Conservation (phyloP, 225 moss, liverwort and hornwort species). For the Neckera pumila region DNA sequence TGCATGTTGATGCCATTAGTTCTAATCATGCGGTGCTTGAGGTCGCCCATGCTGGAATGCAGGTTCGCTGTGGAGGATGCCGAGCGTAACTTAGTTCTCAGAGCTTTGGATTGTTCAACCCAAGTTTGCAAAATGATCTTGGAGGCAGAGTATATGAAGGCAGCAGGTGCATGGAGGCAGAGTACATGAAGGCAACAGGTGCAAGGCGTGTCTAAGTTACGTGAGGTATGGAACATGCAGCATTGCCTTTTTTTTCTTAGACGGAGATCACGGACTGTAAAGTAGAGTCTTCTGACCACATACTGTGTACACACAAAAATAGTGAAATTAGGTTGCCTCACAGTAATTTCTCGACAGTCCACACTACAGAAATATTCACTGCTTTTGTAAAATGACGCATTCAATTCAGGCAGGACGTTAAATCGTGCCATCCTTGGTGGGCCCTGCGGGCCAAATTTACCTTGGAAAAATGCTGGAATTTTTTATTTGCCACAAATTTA, state of each 20-base stretch:
- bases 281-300: background rate
- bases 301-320: no score
- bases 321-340: no score
- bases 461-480: no score
- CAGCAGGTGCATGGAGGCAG: background rate
- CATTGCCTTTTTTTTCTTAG: background rate
- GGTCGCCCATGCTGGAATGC: background rate
- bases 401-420: no score
- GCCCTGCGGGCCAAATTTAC: no score
- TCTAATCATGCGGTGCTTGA: background rate
- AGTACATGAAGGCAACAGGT: background rate
- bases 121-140: background rate
- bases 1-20: constrained; percentile 9
- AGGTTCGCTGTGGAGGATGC: background rate
- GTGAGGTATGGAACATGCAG: background rate
- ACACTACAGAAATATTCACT: no score
- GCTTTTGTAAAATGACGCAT: no score
- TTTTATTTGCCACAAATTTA: no score
- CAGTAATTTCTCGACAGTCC: no score
- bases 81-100: background rate
- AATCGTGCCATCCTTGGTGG: no score
- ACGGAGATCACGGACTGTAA: no score
- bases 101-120: background rate
- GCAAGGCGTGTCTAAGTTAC: background rate
- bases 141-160: background rate